Evolutionary conservation across 768 basidiomycete species (phyloP), one percentile per base, ranked within the genome.

Genomic region (Tricholoma bakamatsutake): DNA sequence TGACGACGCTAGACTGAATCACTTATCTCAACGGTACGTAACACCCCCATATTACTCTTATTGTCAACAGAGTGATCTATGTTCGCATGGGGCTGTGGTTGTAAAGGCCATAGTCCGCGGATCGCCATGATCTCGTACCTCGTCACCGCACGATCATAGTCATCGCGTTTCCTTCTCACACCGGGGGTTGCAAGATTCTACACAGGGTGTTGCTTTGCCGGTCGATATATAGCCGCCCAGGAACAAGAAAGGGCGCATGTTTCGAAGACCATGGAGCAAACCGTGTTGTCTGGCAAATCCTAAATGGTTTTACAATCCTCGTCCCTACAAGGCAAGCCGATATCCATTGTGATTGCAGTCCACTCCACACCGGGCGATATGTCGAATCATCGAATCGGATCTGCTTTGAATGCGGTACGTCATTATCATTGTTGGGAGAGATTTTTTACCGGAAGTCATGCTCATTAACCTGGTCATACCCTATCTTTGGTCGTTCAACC

Each of bases 21-120:
- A 45, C 45, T 28, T 55, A 56, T 57, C 54, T 55, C 48, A 50
- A 47, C 11, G 43, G 53, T 59, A 63, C 62, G 62, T 63, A 63
- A 63, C 34, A 55, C 40, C 39, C n/a, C 46, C 48, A 46, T 45
- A 57, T 61, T 61, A 59, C 57, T 55, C 58, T 54, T 37, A 50
- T 52, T 50, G 46, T 47, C 35, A 51, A 48, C 53, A 51, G 51
- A 60, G 50, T 55, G 56, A 55, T 62, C 55, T 62, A 57, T 59
- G 60, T 57, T 61, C 57, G 6, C 33, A 43, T 43, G 52, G 52
- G 43, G 52, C 50, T 55, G 24, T 50, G 42, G 49, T 34, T 30
- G 17, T 33, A 42, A 50, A 46, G 30, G 21, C 21, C 52, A 37
- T 53, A 55, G 59, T 59, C 63, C 61, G 63, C 63, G 63, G 63